A percentile compares a stretch with the other conserved stretches of the same genome.
Evolutionary conservation across 495 filamentous ascomycete genomes (phyloP).

Genomic region (Daldinia decipiens): DNA sequence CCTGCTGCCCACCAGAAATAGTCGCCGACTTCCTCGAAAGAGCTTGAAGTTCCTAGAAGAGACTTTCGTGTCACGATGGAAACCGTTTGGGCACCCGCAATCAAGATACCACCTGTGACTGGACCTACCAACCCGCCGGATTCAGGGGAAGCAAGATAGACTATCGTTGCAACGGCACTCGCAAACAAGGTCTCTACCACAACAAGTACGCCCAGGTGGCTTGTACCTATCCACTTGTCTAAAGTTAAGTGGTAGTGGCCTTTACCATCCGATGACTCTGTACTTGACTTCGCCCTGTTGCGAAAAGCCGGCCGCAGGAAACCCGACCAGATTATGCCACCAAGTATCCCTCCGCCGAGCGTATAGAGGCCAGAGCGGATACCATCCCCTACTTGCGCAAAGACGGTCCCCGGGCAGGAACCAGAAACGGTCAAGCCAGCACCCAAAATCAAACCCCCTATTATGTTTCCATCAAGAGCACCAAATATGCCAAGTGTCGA

Average conservation of each 20-base stretch:
- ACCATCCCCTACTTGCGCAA: slow-evolving; percentile 63
- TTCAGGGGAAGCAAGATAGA: slow-evolving; percentile 40
- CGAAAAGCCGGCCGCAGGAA: slow-evolving; percentile 42
- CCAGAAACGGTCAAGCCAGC: slow-evolving; percentile 65
- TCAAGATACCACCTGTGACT: slow-evolving; percentile 58
- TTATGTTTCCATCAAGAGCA: slow-evolving; percentile 63
- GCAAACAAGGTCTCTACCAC: slow-evolving; percentile 49
- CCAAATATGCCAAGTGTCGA: slow-evolving; percentile 55
- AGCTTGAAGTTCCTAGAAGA: slow-evolving; percentile 62
- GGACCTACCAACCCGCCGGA: slow-evolving; percentile 52
- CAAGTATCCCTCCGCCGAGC: slow-evolving; percentile 55
- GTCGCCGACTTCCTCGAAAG: slow-evolving; percentile 63
- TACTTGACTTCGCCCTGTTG: background rate
- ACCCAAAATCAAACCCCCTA: slow-evolving; percentile 65
- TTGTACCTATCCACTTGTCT: slow-evolving; percentile 49
- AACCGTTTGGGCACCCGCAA: slow-evolving; percentile 60
- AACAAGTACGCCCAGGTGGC: slow-evolving; percentile 34
- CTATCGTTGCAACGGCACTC: slow-evolving; percentile 43
- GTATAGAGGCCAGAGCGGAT: slow-evolving; percentile 56
- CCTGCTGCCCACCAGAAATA: slow-evolving; percentile 54
- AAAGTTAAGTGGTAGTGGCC: slow-evolving; percentile 43
- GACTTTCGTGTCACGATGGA: slow-evolving; percentile 54
- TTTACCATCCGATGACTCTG: slow-evolving; percentile 22
- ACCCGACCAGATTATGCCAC: slow-evolving; percentile 54
- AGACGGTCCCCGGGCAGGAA: slow-evolving; percentile 66